phyloP scores from a whole-genome alignment of 306 rosid species.

The Lupinus albus region DNA sequence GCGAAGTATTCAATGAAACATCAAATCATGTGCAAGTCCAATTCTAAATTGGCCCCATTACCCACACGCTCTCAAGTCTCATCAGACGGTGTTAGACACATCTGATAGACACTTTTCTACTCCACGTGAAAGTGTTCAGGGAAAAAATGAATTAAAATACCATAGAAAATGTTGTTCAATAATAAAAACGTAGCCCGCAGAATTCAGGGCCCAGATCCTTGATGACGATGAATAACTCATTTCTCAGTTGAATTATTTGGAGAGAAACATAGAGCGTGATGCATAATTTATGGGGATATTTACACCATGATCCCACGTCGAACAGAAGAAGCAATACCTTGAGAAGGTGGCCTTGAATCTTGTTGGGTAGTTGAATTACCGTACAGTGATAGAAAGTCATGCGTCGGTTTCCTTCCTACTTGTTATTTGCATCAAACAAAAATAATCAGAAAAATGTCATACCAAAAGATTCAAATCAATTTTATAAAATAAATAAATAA shows the following conservation, averaged over 20 bases:
- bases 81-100: slow-evolving; percentile 57
- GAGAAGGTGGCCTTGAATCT: slow-evolving; percentile 84
- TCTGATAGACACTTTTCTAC: slow-evolving; percentile 46
- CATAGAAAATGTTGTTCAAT: neutral
- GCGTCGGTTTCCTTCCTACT: slow-evolving; percentile 84
- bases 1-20: slow-evolving; percentile 40
- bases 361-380: slow-evolving; percentile 75
- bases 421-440: slow-evolving; percentile 28
- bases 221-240: slow-evolving; percentile 46
- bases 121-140: slow-evolving; percentile 29
- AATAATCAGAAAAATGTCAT: slow-evolving; percentile 12
- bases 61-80: slow-evolving; percentile 36
- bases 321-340: slow-evolving; percentile 56
- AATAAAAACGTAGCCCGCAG: slow-evolving; percentile 41
- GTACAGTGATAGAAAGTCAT: slow-evolving; percentile 87
- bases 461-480: neutral
- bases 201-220: slow-evolving; percentile 71
- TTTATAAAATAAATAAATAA: neutral
- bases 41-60: slow-evolving; percentile 42
- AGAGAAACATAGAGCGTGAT: slow-evolving; percentile 37
- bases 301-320: no score
- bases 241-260: slow-evolving; percentile 40
- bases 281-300: slow-evolving; percentile 27
- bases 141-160: neutral
- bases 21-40: slow-evolving; percentile 52